phyloP scores from a whole-genome alignment of 2,329 filamentous ascomycete species.

The Penicillium sumatraense region DNA sequence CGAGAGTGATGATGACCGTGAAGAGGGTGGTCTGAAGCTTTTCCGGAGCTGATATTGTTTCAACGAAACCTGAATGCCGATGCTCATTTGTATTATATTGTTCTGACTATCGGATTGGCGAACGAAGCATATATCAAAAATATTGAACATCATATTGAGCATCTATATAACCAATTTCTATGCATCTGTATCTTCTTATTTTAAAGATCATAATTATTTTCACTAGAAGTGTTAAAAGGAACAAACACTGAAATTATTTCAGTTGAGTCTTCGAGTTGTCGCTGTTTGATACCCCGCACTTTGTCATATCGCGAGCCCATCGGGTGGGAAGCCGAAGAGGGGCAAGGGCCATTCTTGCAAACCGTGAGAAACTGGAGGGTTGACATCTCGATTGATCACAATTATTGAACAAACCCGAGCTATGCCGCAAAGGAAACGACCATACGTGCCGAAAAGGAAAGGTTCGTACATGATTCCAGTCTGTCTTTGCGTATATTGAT shows the following conservation, averaged over 20 bases:
- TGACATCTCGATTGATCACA: no score
- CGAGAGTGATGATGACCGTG: constrained; percentile 35
- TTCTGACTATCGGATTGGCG: background rate
- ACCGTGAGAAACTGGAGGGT: background rate
- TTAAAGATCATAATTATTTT: no score
- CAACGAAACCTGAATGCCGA: background rate
- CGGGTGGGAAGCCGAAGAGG: background rate
- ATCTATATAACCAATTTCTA: no score
- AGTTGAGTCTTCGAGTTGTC: no score
- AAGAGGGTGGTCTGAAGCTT: constrained; percentile 39
- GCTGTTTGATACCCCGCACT: background rate
- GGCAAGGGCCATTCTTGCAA: no score
- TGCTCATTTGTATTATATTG: constrained; percentile 11
- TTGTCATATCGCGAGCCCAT: background rate
- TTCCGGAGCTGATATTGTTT: constrained; percentile 34
- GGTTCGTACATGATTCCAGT: background rate
- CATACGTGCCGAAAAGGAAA: background rate
- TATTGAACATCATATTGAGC: background rate
- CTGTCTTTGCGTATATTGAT: background rate
- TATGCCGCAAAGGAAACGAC: background rate
- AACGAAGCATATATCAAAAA: constrained; percentile 1
- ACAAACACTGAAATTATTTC: no score
- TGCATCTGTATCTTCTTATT: no score
- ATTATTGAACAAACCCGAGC: no score
- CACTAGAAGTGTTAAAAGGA: no score